Evolutionary conservation across 331 rosid species (phyloP).

Genomic region (Stylosanthes scabra): DNA sequence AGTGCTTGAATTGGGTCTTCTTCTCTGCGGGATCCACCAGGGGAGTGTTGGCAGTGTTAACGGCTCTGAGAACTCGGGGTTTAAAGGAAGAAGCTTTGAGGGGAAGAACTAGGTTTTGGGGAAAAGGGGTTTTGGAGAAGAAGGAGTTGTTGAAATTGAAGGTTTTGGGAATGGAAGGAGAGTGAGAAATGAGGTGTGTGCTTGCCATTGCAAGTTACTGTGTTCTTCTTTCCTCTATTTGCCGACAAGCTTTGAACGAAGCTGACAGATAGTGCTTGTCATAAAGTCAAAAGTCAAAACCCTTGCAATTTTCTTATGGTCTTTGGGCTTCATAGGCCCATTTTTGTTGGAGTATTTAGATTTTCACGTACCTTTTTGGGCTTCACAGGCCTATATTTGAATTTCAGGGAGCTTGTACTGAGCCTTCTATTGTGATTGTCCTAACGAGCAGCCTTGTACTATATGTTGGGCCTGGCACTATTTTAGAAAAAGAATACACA

Average conservation of each 20-base stretch:
- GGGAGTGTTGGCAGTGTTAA: constrained; percentile 48
- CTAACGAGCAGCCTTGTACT: too few species aligned
- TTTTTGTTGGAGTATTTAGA: too few species aligned
- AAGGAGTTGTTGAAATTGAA: constrained; percentile 25
- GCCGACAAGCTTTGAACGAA: neutral
- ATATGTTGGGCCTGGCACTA: too few species aligned
- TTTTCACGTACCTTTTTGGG: too few species aligned
- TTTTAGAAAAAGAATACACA: too few species aligned
- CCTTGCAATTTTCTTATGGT: too few species aligned
- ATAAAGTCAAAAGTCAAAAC: too few species aligned
- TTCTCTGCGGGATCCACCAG: constrained; percentile 29
- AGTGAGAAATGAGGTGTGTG: constrained; percentile 46
- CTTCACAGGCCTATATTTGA: too few species aligned
- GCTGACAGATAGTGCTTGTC: neutral
- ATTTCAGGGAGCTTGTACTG: too few species aligned
- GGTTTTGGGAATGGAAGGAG: constrained; percentile 51
- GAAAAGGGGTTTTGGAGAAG: constrained; percentile 40
- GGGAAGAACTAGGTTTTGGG: constrained; percentile 40
- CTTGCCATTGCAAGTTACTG: constrained; percentile 60
- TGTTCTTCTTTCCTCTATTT: neutral
- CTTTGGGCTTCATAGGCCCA: too few species aligned
- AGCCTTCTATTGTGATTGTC: too few species aligned
- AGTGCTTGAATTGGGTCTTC: constrained; percentile 59
- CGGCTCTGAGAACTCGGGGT: constrained; percentile 54
- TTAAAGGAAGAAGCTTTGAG: constrained; percentile 45